phyloP scores from a whole-genome alignment of 306 rosid species.

The Acacia crassicarpa region DNA sequence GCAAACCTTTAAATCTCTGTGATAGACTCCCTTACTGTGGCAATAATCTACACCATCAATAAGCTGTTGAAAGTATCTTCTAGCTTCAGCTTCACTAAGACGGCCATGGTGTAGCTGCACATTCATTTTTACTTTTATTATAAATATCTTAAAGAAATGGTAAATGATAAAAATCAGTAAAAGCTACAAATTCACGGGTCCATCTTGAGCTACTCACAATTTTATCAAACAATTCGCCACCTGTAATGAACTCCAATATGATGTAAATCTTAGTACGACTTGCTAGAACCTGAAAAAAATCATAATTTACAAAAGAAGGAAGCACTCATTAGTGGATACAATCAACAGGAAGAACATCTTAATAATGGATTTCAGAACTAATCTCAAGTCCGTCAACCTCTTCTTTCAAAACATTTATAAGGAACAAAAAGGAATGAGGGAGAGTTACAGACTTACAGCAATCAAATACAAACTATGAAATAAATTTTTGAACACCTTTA shows the following conservation, averaged over 20 bases:
- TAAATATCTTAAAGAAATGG: constrained; percentile 24
- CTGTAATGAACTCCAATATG: constrained; percentile 86
- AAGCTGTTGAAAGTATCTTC: constrained; percentile 86
- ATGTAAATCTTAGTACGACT: constrained; percentile 91
- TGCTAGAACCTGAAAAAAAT: constrained; percentile 74
- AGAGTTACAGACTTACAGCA: constrained; percentile 18
- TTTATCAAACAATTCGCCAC: constrained; percentile 93
- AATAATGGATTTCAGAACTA: constrained; percentile 11
- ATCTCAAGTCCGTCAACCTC: neutral
- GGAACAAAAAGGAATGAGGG: constrained; percentile 2
- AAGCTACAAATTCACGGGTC: neutral
- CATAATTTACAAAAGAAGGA: constrained; percentile 25
- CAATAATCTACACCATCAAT: constrained; percentile 87
- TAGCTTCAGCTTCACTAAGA: constrained; percentile 76
- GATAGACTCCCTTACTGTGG: constrained; percentile 90
- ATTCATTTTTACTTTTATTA: constrained; percentile 12
- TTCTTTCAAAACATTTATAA: constrained; percentile 7
- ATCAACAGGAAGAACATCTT: constrained; percentile 21
- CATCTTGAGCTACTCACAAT: constrained; percentile 65
- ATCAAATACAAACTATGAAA: constrained; percentile 26
- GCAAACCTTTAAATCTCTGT: constrained; percentile 84
- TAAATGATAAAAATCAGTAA: constrained; percentile 7
- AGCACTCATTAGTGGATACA: neutral
- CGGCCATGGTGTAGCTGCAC: constrained; percentile 80
- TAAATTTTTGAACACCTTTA: neutral